Evolutionary conservation across 2,329 filamentous ascomycete species (phyloP).

Genomic region (Botryosphaeria dothidea): DNA sequence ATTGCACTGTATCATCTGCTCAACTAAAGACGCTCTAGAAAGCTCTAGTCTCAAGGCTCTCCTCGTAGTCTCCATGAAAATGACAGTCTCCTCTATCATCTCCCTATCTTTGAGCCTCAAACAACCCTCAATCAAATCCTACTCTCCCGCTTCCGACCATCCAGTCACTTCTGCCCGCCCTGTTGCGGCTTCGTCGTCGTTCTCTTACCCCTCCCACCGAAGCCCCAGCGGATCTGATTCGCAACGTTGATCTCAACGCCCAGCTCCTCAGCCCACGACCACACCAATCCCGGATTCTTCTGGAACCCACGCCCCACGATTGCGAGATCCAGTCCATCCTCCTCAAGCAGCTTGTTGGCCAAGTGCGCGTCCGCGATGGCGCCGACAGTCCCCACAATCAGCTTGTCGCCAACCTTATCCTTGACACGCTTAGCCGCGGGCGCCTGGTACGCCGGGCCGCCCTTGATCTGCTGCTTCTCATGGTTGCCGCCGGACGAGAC

Average conservation of each 20-base stretch:
- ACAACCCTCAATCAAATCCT: not conserved
- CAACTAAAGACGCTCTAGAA: no score
- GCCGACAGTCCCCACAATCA: constrained; percentile 76
- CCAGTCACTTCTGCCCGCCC: not conserved
- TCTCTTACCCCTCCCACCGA: constrained; percentile 50
- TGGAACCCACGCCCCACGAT: constrained; percentile 76
- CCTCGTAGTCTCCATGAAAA: not conserved
- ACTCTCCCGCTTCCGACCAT: not conserved
- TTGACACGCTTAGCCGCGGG: constrained; percentile 73
- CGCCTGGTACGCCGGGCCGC: constrained; percentile 70
- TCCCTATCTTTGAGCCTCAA: not conserved
- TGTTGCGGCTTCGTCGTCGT: not conserved
- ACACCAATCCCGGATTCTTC: constrained; percentile 77
- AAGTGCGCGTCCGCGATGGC: constrained; percentile 68
- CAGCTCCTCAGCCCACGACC: constrained; percentile 71
- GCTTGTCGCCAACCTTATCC: constrained; percentile 67
- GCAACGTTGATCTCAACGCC: constrained; percentile 71
- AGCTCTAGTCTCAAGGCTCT: no score
- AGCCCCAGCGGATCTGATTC: constrained; percentile 67
- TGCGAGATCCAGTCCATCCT: constrained; percentile 63
- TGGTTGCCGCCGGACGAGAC: constrained; percentile 76
- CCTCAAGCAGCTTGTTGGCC: constrained; percentile 62
- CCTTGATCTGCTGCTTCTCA: constrained; percentile 59
- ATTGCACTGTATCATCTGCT: no score
- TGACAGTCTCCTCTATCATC: not conserved